phyloP scores from a whole-genome alignment of 768 basidiomycete genomes.

The Phlebiopsis gigantea region DNA sequence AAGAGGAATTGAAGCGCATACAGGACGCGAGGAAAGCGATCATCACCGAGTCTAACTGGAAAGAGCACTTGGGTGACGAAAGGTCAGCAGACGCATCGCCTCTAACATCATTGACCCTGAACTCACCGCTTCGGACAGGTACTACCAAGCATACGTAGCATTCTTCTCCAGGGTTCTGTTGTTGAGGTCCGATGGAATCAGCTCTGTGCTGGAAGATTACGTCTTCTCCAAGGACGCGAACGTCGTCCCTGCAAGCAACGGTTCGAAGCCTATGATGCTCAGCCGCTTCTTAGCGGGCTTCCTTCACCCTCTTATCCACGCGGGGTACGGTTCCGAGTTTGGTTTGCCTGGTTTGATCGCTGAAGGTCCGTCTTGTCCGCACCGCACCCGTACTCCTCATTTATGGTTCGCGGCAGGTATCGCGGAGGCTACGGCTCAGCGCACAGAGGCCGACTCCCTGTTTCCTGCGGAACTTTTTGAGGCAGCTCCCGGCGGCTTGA shows the following conservation, averaged over 20 bases:
- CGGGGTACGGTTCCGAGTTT: constrained; percentile 61
- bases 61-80: constrained; percentile 51
- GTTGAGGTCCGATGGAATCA: constrained; percentile 26
- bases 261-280: constrained; percentile 46
- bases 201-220: constrained; percentile 48
- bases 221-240: constrained; percentile 43
- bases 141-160: constrained; percentile 50
- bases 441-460: constrained; percentile 29
- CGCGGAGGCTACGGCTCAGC: constrained; percentile 46
- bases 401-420: background rate
- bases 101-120: background rate
- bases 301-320: constrained; percentile 62
- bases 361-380: constrained; percentile 29
- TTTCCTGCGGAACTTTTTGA: constrained; percentile 26
- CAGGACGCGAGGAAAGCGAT: background rate
- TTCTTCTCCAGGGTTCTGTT: constrained; percentile 45
- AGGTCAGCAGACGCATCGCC: constrained; percentile 28
- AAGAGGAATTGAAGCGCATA: background rate
- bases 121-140: constrained; percentile 33
- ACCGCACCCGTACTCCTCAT: background rate
- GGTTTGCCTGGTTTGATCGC: constrained; percentile 50
- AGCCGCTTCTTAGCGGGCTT: constrained; percentile 50
- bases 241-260: constrained; percentile 11
- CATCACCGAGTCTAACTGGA: constrained; percentile 45
- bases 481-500: background rate